phyloP scores from a whole-genome alignment of 1,139 yeast genomes.

The Schizosaccharomyces versatilis region DNA sequence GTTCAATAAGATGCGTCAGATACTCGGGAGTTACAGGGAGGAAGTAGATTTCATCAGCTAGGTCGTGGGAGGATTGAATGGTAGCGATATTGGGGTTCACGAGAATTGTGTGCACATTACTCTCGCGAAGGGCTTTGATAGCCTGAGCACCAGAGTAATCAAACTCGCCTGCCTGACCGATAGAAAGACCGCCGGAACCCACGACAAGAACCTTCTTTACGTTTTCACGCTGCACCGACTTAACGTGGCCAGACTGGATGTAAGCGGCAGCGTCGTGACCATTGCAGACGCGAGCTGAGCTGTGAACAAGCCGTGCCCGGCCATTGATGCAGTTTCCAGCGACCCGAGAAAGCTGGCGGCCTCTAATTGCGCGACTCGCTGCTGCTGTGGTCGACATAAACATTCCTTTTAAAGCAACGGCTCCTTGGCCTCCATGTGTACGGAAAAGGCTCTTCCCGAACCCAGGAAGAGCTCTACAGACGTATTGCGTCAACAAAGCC shows the following conservation, averaged over 20 bases:
- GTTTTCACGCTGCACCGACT: not conserved
- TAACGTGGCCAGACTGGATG: constrained; percentile 1
- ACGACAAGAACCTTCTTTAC: constrained; percentile 73
- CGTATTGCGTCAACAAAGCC: not conserved
- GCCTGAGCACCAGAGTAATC: constrained; percentile 75
- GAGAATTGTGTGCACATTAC: constrained; percentile 82
- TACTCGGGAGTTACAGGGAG: constrained; percentile 91
- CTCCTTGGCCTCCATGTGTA: not conserved
- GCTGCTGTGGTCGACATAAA: too few species aligned
- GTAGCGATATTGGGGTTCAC: constrained; percentile 97
- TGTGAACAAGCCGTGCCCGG: too few species aligned
- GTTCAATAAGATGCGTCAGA: constrained; percentile 80
- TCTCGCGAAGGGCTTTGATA: constrained; percentile 71
- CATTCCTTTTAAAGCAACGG: not conserved
- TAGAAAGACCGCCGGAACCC: constrained; percentile 96
- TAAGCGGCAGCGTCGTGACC: not conserved
- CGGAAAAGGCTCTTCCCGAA: not conserved
- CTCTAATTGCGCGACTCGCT: too few species aligned
- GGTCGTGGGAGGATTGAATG: constrained; percentile 82
- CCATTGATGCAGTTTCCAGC: too few species aligned
- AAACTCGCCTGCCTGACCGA: constrained; percentile 99
- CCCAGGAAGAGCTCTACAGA: constrained; percentile 1
- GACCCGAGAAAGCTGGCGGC: too few species aligned
- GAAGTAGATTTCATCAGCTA: constrained; percentile 94
- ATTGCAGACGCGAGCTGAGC: not conserved